Evolutionary conservation across 2,329 filamentous ascomycete species (phyloP), one percentile per base, ranked within the genome.

Genomic region (Aschersonia sp.): DNA sequence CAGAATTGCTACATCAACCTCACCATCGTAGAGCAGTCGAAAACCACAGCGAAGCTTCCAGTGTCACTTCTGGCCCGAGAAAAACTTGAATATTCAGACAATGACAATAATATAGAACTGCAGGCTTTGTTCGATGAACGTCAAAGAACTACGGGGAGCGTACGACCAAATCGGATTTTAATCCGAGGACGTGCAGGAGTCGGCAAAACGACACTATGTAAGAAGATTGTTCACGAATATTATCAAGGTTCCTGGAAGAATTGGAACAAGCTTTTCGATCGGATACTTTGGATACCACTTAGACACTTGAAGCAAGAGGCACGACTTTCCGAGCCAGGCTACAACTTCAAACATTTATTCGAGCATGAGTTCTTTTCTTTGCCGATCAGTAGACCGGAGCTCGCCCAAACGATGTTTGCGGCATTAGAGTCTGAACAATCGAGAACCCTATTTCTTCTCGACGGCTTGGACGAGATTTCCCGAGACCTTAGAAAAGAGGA

Each of bases 391-490:
- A 35, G 44, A 4, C 29, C 31, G 12, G 44, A 44, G 10, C 50
- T 58, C 20, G 53, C 56, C 40, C 44, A 46, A 44, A 20, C 20
- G 20, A 20, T 20, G 20, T 20, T 20, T 20, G 20, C 20, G 20
- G 51, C 49, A 50, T 43, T 62, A 40, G 7, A 38, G 6, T 46
- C 40, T 30, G 31, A 50, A 29, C 43, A 43, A 45, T 48, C 52
- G 12, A 40, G 47, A 45, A 66, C 59, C 20, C 54, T 71, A 1
- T 67, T 69, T 44, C 43, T 70, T 10, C 59, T 71, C 9, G 68
- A 72, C 52, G 68, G 68, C 4, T 48, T 70, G 9, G 69, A 72
- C 47, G 68, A 72, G 59, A 53, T 70, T 7, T 58, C 55, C 1
- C 44, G 56, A 42, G 53, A 55, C 5, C 44, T 59, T 30, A 40